Evolutionary conservation across 2,329 filamentous ascomycete genomes (phyloP).

Genomic region (Penicillium thymicola): DNA sequence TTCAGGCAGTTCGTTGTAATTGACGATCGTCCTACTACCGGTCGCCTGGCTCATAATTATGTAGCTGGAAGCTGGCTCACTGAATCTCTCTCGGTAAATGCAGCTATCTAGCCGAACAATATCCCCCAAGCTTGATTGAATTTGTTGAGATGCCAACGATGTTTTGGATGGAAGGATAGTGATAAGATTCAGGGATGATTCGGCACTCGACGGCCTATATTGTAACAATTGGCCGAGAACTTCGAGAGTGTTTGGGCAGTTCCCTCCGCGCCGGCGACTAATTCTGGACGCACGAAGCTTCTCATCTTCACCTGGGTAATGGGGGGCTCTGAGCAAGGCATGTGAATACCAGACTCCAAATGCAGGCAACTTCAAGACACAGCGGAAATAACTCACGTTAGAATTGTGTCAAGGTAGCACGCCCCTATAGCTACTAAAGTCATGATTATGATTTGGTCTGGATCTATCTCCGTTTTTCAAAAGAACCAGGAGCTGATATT

Average conservation of each 20-base stretch:
- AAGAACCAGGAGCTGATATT: background rate
- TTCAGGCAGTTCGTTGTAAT: conserved; percentile 64
- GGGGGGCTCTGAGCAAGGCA: conserved; percentile 34
- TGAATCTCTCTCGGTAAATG: conserved; percentile 55
- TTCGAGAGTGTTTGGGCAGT: conserved; percentile 68
- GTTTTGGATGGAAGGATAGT: conserved; percentile 52
- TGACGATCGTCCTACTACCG: conserved; percentile 67
- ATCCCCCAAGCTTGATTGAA: conserved; percentile 54
- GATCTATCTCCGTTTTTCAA: background rate
- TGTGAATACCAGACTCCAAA: background rate
- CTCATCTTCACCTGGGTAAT: conserved; percentile 67
- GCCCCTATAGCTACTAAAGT: conserved; percentile 64
- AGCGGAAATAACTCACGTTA: conserved; percentile 49
- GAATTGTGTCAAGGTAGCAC: conserved; percentile 68
- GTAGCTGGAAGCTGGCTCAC: conserved; percentile 64
- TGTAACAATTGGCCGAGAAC: conserved; percentile 63
- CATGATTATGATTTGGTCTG: conserved; percentile 27
- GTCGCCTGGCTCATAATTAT: conserved; percentile 61
- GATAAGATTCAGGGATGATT: conserved; percentile 37
- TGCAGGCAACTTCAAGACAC: background rate
- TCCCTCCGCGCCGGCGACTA: conserved; percentile 64
- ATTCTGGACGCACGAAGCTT: conserved; percentile 65
- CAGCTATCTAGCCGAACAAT: conserved; percentile 54
- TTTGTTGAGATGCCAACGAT: conserved; percentile 51
- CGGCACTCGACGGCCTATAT: conserved; percentile 2